Conservation (phyloP, 2,329 filamentous ascomycete species). For the Sclerotinia trifoliorum region DNA sequence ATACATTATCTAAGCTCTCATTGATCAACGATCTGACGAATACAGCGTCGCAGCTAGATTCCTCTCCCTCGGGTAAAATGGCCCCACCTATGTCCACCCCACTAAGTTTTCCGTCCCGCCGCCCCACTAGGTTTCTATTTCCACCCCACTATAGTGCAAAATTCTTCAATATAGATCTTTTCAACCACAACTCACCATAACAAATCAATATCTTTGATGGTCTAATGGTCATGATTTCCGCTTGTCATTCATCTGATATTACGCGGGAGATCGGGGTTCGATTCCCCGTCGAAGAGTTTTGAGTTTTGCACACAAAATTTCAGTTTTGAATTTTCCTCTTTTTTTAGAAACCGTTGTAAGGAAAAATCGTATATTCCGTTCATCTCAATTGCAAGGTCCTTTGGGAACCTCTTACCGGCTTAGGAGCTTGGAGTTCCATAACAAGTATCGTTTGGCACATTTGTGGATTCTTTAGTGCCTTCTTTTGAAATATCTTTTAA, state of each 20-base stretch:
- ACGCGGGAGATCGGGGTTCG: slow-evolving; percentile 36
- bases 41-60: slow-evolving; percentile 11
- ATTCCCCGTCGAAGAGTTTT: slow-evolving; percentile 36
- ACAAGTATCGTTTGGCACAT: no score
- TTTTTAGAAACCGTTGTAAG: no score
- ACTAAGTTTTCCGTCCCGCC: not conserved
- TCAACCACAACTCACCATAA: not conserved
- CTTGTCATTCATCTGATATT: slow-evolving; percentile 34
- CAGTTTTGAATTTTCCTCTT: no score
- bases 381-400: no score
- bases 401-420: no score
- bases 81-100: slow-evolving; percentile 13
- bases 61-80: slow-evolving; percentile 15
- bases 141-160: no score
- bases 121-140: no score
- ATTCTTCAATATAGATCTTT: fast-evolving
- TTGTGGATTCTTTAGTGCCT: no score
- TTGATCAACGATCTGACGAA: slow-evolving; percentile 14
- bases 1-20: slow-evolving; percentile 11
- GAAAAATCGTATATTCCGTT: no score
- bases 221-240: slow-evolving; percentile 43
- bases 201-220: slow-evolving; percentile 32
- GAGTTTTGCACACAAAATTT: no score
- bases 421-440: no score
- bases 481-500: no score